Base-by-base conservation (phyloP, 306 rosid genomes). In the Elaeagnus macrophylla region DNA sequence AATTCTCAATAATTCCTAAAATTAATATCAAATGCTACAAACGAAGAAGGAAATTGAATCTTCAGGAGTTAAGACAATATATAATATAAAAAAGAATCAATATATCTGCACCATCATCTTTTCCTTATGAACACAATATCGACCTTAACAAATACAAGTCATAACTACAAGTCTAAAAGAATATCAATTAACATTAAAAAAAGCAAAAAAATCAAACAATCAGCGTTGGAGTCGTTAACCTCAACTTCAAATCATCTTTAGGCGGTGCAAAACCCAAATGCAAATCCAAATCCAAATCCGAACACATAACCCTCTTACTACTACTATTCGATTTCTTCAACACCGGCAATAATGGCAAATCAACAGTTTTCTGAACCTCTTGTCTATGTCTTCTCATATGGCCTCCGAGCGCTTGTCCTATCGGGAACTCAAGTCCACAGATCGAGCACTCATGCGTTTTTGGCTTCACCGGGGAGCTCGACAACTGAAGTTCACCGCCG, bases 371-470 rank as follows among this genome's bases (percentile, higher is more conserved):
- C 18, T 44, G 19, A 9, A 40, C 5, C 0, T 6, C 46, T 3
- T 60, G 65, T 38, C 83, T 77, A 54, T 90, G 97, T n/a, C 89
- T 76, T 39, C 97, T 78, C 97, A 90, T 83, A 67, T 90, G 97
- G 0, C 97, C 97, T 11, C 97, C 95, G 0, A 90, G 80, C 2
- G 97, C 95, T 45, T 90, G 97, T 12, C 97, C 97, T 3, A 75
- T 20, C 1, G 77, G 56, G 25, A 90, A 90, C 66, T 81, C 76
- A 19, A 68, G 40, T 9, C 94, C 95, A 63, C 97, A 90, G n/a
- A 86, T 39, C 2, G 85, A 68, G 39, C 97, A 89, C 13, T 71
- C 72, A 51, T 90, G 95, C 51, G 57, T 65, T 83, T 71, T 85
- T 1, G 69, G 65, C 71, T 81, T 78, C 38, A 1, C 48, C n/a